Conservation (phyloP, 2,329 filamentous ascomycete genomes). For the Phialemonium atrogriseum region DNA sequence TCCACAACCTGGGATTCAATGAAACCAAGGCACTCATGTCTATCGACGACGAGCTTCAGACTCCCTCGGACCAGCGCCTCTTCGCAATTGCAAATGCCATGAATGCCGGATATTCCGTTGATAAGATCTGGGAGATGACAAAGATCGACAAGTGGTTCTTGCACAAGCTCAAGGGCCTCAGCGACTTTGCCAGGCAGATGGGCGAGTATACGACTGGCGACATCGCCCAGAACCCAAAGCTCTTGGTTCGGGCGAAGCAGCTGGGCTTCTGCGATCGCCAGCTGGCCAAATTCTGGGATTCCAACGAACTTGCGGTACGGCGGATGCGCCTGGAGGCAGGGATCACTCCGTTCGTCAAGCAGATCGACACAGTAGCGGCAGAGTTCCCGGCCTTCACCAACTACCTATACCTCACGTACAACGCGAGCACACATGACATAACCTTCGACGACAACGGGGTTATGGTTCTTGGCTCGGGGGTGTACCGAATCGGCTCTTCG, state of each 20-base stretch:
- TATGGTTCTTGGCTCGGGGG: slow-evolving; percentile 93
- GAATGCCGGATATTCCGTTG: slow-evolving; percentile 84
- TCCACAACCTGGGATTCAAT: slow-evolving; percentile 90
- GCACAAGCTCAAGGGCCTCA: slow-evolving; percentile 81
- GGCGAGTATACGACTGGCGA: slow-evolving; percentile 56
- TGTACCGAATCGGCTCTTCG: slow-evolving; percentile 94
- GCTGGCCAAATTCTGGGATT: slow-evolving; percentile 87
- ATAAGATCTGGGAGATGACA: slow-evolving; percentile 97
- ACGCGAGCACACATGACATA: slow-evolving; percentile 78
- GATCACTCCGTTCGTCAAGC: slow-evolving; percentile 86
- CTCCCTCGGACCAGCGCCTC: slow-evolving; percentile 91
- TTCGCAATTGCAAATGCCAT: slow-evolving; percentile 98
- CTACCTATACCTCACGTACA: slow-evolving; percentile 95
- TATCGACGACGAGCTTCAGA: slow-evolving; percentile 92
- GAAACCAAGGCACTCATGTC: slow-evolving; percentile 89
- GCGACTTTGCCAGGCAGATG: slow-evolving; percentile 79
- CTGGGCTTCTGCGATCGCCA: slow-evolving; percentile 93
- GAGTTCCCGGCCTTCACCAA: slow-evolving; percentile 94
- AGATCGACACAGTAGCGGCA: slow-evolving; percentile 96
- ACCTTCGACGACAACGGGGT: slow-evolving; percentile 81
- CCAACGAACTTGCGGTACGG: slow-evolving; percentile 86
- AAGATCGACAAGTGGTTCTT: slow-evolving; percentile 99
- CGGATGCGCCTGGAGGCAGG: slow-evolving; percentile 76
- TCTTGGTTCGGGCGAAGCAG: slow-evolving; percentile 80
- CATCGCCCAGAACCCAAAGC: slow-evolving; percentile 50